Base-by-base conservation (phyloP, 176 grass and related monocot genomes). In the Alloteropsis semialata region DNA sequence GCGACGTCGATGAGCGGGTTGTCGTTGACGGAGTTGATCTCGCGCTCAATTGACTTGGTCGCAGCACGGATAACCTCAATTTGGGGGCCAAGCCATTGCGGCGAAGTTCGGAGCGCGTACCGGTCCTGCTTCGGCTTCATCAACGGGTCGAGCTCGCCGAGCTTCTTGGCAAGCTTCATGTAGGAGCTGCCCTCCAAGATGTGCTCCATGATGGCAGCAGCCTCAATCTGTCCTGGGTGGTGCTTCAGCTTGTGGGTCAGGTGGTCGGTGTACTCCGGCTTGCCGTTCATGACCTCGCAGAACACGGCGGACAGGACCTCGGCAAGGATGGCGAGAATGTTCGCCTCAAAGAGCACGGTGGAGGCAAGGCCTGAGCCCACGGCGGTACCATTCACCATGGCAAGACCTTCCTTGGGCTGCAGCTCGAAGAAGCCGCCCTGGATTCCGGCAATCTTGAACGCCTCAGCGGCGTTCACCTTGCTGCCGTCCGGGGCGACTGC, bases 51-150 rank as follows among this genome's bases (percentile, higher is more conserved):
- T 1, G 85, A 86, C 67, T 79, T 85, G 55, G 91, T 93, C 58
- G 91, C 80, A 0, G 91, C 81, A 15, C 95, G 85, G 78, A 97
- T 94, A n/a, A 97, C 95, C 77, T 97, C 95, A 28, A 97, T 90
- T 76, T 97, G 95, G 0, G 95, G 95, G 16, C 95, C 95, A 24
- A 97, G 90, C 95, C 95, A 97, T 64, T 97, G 95, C 46, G 95
- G 95, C 1, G 95, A 97, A 3, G 95, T 97, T 61, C 95, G 95
- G 46, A 97, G 95, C 13, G 95, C 95, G 81, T 97, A 94, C 65
- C 95, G 43, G 61, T 97, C 95, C 69, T 97, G 95, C 76, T 97
- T 97, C 0, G 95, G 95, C 74, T 97, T 97, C n/a, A 94, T 88
- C 28, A 93, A 6, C 0, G 91, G 88, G 56, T 93, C 91, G 16